Evolutionary conservation across 2,329 filamentous ascomycete genomes (phyloP), one percentile per base, ranked within the genome.

Genomic region (Metarhizium rileyi): DNA sequence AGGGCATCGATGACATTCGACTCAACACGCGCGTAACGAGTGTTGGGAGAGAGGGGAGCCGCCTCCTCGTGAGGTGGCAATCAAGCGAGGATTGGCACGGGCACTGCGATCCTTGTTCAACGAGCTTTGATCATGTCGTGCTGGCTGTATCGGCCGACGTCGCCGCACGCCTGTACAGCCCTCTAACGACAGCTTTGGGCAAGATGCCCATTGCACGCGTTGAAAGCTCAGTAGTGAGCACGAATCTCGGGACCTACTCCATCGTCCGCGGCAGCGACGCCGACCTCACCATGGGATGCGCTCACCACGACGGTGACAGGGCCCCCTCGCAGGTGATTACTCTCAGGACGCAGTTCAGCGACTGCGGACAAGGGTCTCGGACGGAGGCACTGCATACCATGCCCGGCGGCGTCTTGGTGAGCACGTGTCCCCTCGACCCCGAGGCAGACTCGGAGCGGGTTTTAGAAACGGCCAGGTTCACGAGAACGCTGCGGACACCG

Each of bases 61-160:
- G 52, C 1, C 61, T 70, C 5, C 55, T 52, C 9, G 51, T 74
- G 5, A 55, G 56, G 2, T 74, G 70, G 71, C 56, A 58, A 55
- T 52, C 56, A 7, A 52, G 40, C 1, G 14, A 41, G 5, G 55
- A 57, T 12, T 50, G 41, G 16, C 20, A 46, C 10, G 50, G 40
- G 12, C 20, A 46, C 1, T 52, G 45, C 4, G 14, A 50, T 16
- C 12, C 56, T 20, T 27, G 30, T n/a, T 56, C 65, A 23, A 66
- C 72, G 18, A 47, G 56, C 0, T 80, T 79, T 47, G 76, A 80
- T 47, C 66, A 66, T 2, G 75, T 78, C 1, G 63, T 81, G 23
- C 62, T 81, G 1, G 76, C 76, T 0, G 74, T 81, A 1, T 72
- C 77, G 0, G 78, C 78, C 1, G 70, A 78, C 53, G 69, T 77